Evolutionary conservation across 768 basidiomycete genomes (phyloP).

Genomic region (Epithele typhae): DNA sequence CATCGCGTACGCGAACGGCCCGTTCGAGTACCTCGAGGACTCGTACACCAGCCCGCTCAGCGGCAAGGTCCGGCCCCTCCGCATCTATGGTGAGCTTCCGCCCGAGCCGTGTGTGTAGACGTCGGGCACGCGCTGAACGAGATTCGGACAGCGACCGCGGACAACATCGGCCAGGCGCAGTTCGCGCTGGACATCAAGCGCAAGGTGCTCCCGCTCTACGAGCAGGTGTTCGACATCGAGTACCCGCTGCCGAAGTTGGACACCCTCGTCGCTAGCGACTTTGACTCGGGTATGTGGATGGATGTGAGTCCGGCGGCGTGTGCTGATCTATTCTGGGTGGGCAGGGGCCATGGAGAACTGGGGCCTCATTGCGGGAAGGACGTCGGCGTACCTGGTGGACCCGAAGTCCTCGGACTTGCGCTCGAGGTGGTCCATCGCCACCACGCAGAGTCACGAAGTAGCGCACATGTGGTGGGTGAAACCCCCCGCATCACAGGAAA

Average conservation of each 20-base stretch:
- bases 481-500: neutral
- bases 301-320: neutral
- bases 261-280: slow-evolving; percentile 63
- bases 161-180: slow-evolving; percentile 79
- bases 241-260: slow-evolving; percentile 95
- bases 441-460: slow-evolving; percentile 81
- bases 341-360: slow-evolving; percentile 92
- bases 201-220: slow-evolving; percentile 82
- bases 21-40: slow-evolving; percentile 70
- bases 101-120: too few species aligned
- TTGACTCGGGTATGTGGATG: neutral
- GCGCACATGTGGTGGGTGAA: slow-evolving; percentile 68
- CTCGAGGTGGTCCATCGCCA: slow-evolving; percentile 75
- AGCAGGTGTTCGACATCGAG: slow-evolving; percentile 87
- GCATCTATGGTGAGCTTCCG: slow-evolving; percentile 72
- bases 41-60: slow-evolving; percentile 78
- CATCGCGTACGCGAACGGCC: slow-evolving; percentile 85
- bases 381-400: slow-evolving; percentile 76
- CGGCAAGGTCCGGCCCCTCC: slow-evolving; percentile 75
- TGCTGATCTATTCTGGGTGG: slow-evolving; percentile 18
- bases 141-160: slow-evolving; percentile 75
- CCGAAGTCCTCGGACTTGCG: slow-evolving; percentile 66
- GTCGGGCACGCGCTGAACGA: too few species aligned
- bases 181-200: slow-evolving; percentile 89
- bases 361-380: slow-evolving; percentile 61